phyloP scores from a whole-genome alignment of 2,329 filamentous ascomycete species.

The Aspergillus sergii region DNA sequence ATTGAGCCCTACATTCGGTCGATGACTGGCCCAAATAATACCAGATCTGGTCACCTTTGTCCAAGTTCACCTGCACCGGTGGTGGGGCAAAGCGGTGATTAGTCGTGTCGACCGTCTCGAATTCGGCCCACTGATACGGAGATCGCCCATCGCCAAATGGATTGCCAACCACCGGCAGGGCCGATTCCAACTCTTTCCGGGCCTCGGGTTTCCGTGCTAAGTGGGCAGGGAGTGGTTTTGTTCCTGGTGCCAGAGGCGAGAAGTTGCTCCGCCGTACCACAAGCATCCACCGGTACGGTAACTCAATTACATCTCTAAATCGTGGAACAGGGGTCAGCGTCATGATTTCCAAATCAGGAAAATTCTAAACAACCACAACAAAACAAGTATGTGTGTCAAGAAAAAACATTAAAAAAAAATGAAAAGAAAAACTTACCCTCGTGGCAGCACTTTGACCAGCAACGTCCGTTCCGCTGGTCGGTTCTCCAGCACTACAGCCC shows the following conservation, averaged over 20 bases:
- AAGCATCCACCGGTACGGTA: conserved; percentile 60
- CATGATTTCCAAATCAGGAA: conserved; percentile 17
- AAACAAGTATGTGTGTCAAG: background rate
- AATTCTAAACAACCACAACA: conserved; percentile 8
- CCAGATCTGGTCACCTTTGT: conserved; percentile 77
- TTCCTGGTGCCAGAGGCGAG: conserved; percentile 47
- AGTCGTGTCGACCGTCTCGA: conserved; percentile 62
- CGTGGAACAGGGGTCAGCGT: conserved; percentile 17
- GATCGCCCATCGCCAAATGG: conserved; percentile 61
- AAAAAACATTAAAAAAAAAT: conserved; percentile 10
- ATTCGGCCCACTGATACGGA: conserved; percentile 75
- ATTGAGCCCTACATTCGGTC: conserved; percentile 88
- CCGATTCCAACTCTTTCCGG: conserved; percentile 59
- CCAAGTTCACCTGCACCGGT: conserved; percentile 71
- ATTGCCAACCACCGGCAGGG: conserved; percentile 66
- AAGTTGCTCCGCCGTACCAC: conserved; percentile 54
- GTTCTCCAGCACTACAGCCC: conserved; percentile 85
- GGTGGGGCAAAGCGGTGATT: conserved; percentile 55
- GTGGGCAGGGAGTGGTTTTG: conserved; percentile 51
- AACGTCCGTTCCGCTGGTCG: conserved; percentile 72
- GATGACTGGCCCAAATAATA: conserved; percentile 84
- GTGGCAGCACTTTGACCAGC: conserved; percentile 80
- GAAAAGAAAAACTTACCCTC: conserved; percentile 63
- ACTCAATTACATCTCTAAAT: conserved; percentile 55
- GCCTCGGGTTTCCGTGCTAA: conserved; percentile 55